Base-by-base conservation (phyloP, 2,329 filamentous ascomycete species). In the Capronia coronata region DNA sequence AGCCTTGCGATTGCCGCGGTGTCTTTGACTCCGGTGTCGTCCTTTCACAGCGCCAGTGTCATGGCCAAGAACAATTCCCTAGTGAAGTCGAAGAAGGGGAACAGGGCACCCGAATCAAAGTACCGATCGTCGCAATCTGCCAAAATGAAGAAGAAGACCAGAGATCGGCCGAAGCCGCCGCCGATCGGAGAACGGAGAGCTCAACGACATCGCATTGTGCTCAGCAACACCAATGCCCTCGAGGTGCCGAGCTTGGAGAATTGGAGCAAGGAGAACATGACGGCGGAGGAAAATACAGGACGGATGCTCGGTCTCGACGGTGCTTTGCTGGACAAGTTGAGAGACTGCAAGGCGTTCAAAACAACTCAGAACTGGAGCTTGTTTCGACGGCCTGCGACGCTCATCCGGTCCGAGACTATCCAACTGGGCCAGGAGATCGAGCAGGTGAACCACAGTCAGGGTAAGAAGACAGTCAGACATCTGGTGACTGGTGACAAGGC, bases 201-300 rank as follows among this genome's bases (percentile, higher is more conserved):
- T 22, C 75, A 87, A 65, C 83, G 89, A 58, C 95, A 94, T 74
- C 82, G 87, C 60, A 87, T 98, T 62, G 82, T 94, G 52, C 80
- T 98, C 53, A 91, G 85, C 74, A 98, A 97, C 71, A 86, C 87
- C 68, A 97, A 95, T 70, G 93, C 93, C 43, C 73, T 96, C 30
- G 80, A 84, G 52, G 84, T 97, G 6, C 65, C 74, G 19, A 85
- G 80, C 9, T 74, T 94, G 59, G 70, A 75, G 52, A 76, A 83
- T 42, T 64, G 94, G 47, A 75, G 69, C 10, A 64, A 69, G 8
- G 71, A 76, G 55, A 77, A 75, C 37, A 71, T 84, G 68, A 67
- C 76, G 14, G 71, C 76, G 47, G 68, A 71, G 23, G 72, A 74
- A 27, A 76, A 78, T 43, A 70, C 77, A 8, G 87, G 86, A 29